Conservation (phyloP, 2,329 filamentous ascomycete species). For the Lachnellula hyalina region DNA sequence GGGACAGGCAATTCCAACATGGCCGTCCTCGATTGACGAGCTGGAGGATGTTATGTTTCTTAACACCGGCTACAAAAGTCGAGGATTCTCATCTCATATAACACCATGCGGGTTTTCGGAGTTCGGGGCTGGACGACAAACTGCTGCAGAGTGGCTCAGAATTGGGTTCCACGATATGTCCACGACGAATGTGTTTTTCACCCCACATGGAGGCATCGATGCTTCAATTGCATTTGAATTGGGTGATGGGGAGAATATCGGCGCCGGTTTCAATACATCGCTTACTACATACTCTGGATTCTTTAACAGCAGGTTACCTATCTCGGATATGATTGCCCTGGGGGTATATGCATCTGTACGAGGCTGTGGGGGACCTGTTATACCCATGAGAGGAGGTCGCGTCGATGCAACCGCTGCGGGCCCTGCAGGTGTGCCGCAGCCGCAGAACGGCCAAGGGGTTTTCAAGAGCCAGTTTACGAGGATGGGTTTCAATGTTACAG, state of each 20-base stretch:
- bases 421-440: slow-evolving; percentile 48
- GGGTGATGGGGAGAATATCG: slow-evolving; percentile 49
- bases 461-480: slow-evolving; percentile 51
- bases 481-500: slow-evolving; percentile 49
- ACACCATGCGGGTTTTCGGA: slow-evolving; percentile 51
- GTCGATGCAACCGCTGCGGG: slow-evolving; percentile 48
- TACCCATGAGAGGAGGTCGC: slow-evolving; percentile 50
- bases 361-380: slow-evolving; percentile 51
- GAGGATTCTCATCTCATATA: slow-evolving; percentile 51
- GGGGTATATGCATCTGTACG: slow-evolving; percentile 54
- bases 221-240: slow-evolving; percentile 57
- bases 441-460: slow-evolving; percentile 47
- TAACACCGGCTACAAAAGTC: slow-evolving; percentile 47
- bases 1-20: slow-evolving; percentile 47
- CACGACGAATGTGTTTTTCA: slow-evolving; percentile 44
- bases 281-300: slow-evolving; percentile 50
- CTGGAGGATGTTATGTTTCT: slow-evolving; percentile 61
- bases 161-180: slow-evolving; percentile 59
- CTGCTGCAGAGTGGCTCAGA: slow-evolving; percentile 57
- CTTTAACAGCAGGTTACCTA: slow-evolving; percentile 44
- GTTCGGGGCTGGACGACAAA: slow-evolving; percentile 49
- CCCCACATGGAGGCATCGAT: slow-evolving; percentile 48
- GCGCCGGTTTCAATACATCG: slow-evolving; percentile 49
- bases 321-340: slow-evolving; percentile 54
- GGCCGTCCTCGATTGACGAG: slow-evolving; percentile 55